phyloP scores from a whole-genome alignment of 768 basidiomycete species.

The Chalciporus sphaerocephalus region DNA sequence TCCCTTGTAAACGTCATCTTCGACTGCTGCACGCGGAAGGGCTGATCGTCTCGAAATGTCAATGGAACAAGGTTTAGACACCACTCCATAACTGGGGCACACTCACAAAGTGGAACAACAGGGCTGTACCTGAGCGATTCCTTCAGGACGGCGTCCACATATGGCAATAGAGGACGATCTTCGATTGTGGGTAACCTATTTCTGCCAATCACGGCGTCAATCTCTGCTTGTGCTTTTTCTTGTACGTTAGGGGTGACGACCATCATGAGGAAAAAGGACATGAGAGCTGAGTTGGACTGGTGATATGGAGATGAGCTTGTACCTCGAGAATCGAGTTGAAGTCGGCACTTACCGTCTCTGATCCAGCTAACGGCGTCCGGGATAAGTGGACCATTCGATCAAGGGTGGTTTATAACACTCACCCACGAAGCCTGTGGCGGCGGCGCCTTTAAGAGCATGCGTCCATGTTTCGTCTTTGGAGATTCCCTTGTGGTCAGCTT shows the following conservation, averaged over 20 bases:
- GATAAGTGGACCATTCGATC: no score
- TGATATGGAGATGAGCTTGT: no score
- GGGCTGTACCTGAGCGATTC: conserved; percentile 18
- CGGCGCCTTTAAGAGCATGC: conserved; percentile 17
- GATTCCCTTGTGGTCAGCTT: conserved; percentile 6
- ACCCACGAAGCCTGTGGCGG: conserved; percentile 23
- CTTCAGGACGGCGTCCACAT: conserved; percentile 18
- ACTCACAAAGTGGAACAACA: conserved; percentile 15
- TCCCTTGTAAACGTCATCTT: conserved; percentile 40
- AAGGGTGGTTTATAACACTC: no score
- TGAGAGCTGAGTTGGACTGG: conserved; percentile 25
- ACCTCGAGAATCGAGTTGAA: not conserved
- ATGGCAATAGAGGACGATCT: conserved; percentile 19
- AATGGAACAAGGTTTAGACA: not conserved
- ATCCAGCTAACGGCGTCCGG: no score
- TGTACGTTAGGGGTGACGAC: conserved; percentile 10
- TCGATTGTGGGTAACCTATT: conserved; percentile 12
- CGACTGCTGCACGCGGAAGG: conserved; percentile 27
- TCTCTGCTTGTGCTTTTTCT: conserved; percentile 21
- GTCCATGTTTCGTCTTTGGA: conserved; percentile 1
- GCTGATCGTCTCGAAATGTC: conserved; percentile 8
- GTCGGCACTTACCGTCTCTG: conserved; percentile 16
- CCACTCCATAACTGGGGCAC: no score
- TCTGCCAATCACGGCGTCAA: conserved; percentile 15
- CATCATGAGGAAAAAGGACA: conserved; percentile 20